Evolutionary conservation across 805 yeast genomes (phyloP).

Genomic region (Scheffersomyces coipomensis): DNA sequence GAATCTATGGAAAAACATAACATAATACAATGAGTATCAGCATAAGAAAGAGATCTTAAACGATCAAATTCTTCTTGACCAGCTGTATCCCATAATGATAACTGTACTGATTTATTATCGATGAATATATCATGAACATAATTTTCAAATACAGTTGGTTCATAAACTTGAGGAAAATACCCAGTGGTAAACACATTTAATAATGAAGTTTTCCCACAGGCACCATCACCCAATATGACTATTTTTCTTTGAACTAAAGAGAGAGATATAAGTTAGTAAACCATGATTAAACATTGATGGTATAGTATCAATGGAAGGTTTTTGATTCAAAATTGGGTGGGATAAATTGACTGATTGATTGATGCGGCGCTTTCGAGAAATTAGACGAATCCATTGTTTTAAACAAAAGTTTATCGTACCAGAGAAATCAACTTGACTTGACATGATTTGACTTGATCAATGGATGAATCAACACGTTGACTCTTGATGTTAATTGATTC

Average conservation of each 20-base stretch:
- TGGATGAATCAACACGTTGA: too few species aligned
- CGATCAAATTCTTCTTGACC: constrained; percentile 99
- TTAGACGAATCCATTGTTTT: too few species aligned
- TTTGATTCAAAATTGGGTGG: too few species aligned
- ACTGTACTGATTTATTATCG: constrained; percentile 88
- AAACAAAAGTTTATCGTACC: too few species aligned
- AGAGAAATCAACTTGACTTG: too few species aligned
- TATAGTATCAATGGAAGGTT: too few species aligned
- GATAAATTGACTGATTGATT: too few species aligned
- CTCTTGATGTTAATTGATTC: too few species aligned
- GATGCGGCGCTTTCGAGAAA: too few species aligned
- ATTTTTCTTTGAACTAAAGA: constrained; percentile 76
- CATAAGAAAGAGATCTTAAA: constrained; percentile 84
- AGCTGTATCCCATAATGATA: constrained; percentile 97
- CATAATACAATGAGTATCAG: constrained; percentile 97
- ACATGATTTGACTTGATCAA: too few species aligned
- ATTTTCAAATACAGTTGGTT: constrained; percentile 96
- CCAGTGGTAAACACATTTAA: constrained; percentile 95
- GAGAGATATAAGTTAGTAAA: not conserved
- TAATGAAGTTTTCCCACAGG: constrained; percentile 96
- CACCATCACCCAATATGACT: constrained; percentile 96
- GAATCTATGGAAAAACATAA: constrained; percentile 94
- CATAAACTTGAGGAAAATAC: constrained; percentile 96
- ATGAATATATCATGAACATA: constrained; percentile 96
- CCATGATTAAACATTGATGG: too few species aligned